Evolutionary conservation across 1,284 basidiomycete species (phyloP), one percentile per base, ranked within the genome.

Genomic region (Anthracocystis setariae): DNA sequence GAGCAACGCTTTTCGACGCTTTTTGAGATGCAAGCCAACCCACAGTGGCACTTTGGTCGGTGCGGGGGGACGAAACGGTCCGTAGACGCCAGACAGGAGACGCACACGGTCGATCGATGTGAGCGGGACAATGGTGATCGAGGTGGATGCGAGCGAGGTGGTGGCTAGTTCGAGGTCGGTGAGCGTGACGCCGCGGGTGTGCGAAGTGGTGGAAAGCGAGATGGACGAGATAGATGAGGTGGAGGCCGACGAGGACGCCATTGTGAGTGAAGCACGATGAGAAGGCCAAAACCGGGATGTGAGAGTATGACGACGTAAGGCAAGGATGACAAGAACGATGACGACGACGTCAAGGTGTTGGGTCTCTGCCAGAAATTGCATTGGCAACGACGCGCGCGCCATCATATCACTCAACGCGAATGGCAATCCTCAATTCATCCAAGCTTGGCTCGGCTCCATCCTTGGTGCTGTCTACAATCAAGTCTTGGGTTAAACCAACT

Each of bases 1-100:
- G 43, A 98, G 91, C 72, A 92, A 88, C 70, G 95, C 98, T 83
- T 95, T 95, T 77, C 91, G 90, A 86, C 96, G 96, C 73, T 90
- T 84, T 84, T 98, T 98, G 54, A 98, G 86, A 76, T 95, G 93
- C 7, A 92, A 85, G 0, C 94, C 95, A 84, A 98, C 90, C 96
- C 95, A 98, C 5, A 98, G 86, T 0, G 96, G 96, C 10, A 98
- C 89, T 62, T 87, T 86, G 21, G 90, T 86, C 81, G 91, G 91
- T 43, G 88, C 87, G 12, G 95, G 94, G 7, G 96, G 95, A 13
- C 90, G 86, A 52, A 98, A 89, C 10, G 96, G 95, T 1, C 96
- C 96, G 78, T 94, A 97, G 37, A 79, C 69, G 10, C 79, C 81
- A 12, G 71, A 73, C 21, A 82, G 61, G 5, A 82, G 64, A 2